Conservation (phyloP, 2,329 filamentous ascomycete genomes). For the Capronia americana region DNA sequence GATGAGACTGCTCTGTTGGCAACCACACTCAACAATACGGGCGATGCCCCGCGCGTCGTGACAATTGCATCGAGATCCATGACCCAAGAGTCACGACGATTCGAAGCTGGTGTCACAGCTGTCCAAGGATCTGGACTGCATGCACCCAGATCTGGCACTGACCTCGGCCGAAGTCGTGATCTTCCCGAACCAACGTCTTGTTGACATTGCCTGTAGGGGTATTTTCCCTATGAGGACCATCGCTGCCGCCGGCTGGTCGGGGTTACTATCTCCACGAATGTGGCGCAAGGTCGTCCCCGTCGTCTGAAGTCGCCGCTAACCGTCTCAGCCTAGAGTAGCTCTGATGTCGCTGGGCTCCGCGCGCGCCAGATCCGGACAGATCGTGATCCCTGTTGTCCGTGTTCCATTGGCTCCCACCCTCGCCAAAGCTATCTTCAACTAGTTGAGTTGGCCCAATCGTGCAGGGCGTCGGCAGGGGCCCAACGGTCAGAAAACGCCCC, state of each 20-base stretch:
- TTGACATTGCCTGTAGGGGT: slow-evolving; percentile 2
- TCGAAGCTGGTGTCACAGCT: slow-evolving; percentile 3
- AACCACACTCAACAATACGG: background rate
- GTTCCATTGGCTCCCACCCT: slow-evolving; percentile 18
- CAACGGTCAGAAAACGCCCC: slow-evolving; percentile 38
- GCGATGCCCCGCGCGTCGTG: background rate
- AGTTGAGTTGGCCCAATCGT: slow-evolving; percentile 17
- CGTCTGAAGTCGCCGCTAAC: slow-evolving; percentile 27
- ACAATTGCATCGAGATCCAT: background rate
- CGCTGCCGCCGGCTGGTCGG: slow-evolving; percentile 21
- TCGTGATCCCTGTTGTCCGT: slow-evolving; percentile 18
- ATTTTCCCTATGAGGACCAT: slow-evolving; percentile 15
- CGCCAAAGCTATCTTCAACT: slow-evolving; percentile 25
- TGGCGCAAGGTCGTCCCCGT: slow-evolving; percentile 28
- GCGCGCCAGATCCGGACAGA: slow-evolving; percentile 29
- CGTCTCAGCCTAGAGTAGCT: slow-evolving; percentile 26
- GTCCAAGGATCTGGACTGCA: background rate
- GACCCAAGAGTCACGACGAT: background rate
- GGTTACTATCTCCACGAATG: slow-evolving; percentile 18
- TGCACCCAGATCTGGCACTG: slow-evolving; percentile 23
- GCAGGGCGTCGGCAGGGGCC: slow-evolving; percentile 18
- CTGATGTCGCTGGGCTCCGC: slow-evolving; percentile 18
- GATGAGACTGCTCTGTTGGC: background rate
- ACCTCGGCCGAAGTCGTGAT: slow-evolving; percentile 28
- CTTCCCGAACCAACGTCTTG: slow-evolving; percentile 32